phyloP scores from a whole-genome alignment of 208 protist genomes.

The Leishmania amazonensis region DNA sequence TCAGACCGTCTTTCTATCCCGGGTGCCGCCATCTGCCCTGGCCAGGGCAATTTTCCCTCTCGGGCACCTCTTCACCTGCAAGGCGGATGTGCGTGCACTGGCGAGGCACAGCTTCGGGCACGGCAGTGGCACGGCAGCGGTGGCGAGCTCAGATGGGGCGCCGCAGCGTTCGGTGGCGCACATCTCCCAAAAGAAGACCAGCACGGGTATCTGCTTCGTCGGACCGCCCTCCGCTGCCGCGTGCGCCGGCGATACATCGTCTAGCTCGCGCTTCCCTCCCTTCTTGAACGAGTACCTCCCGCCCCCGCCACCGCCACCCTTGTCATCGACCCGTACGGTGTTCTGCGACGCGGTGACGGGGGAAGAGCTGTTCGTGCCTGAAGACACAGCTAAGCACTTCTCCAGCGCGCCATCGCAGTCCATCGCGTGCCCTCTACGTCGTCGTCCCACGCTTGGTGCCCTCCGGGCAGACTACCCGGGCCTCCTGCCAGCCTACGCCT shows the following conservation, averaged over 20 bases:
- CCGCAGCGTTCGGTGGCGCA: not conserved
- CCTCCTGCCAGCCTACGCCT: slow-evolving; percentile 55
- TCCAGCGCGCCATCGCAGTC: not conserved
- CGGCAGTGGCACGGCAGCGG: slow-evolving; percentile 1
- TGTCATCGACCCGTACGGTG: slow-evolving; percentile 21
- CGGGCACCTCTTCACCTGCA: slow-evolving; percentile 68
- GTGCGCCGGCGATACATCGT: not conserved
- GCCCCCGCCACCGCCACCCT: slow-evolving; percentile 13
- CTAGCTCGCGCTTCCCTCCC: slow-evolving; percentile 39
- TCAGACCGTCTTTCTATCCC: slow-evolving; percentile 72
- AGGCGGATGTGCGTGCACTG: slow-evolving; percentile 66
- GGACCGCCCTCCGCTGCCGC: slow-evolving; percentile 25
- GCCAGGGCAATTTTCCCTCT: slow-evolving; percentile 64
- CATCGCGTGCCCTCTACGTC: not conserved
- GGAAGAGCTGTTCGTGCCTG: not conserved
- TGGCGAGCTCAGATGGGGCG: not conserved
- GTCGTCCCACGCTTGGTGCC: not conserved
- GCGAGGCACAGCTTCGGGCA: slow-evolving; percentile 19
- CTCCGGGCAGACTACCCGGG: slow-evolving; percentile 26
- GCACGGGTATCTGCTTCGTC: slow-evolving; percentile 85
- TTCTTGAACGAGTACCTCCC: slow-evolving; percentile 74
- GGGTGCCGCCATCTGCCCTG: slow-evolving; percentile 36
- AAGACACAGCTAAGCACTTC: not conserved
- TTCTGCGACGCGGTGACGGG: slow-evolving; percentile 53
- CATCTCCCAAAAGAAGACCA: slow-evolving; percentile 64